Conservation (phyloP, 2,329 filamentous ascomycete genomes). For the Parafenestella ontariensis region DNA sequence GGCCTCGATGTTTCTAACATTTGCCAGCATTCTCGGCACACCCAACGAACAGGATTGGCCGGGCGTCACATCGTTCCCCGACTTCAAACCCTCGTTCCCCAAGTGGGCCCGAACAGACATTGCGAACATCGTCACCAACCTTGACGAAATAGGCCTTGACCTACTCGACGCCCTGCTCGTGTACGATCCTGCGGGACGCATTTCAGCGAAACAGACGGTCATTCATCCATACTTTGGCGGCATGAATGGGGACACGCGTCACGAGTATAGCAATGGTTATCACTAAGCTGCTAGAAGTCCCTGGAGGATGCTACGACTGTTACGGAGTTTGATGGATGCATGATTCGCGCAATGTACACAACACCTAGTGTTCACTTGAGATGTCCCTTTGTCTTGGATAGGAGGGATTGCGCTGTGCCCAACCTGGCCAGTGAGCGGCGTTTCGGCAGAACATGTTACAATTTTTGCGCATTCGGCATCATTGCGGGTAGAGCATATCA, state of each 20-base stretch:
- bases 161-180: conserved; percentile 76
- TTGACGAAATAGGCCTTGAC: conserved; percentile 76
- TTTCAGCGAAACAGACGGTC: conserved; percentile 88
- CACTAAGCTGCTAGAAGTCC: conserved; percentile 29
- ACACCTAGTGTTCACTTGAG: conserved; percentile 15
- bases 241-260: conserved; percentile 45
- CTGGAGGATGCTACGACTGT: conserved; percentile 38
- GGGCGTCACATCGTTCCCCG: conserved; percentile 91
- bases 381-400: conserved; percentile 29
- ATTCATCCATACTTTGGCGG: conserved; percentile 81
- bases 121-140: conserved; percentile 70
- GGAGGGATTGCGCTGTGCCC: conserved; percentile 20
- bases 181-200: conserved; percentile 84
- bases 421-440: conserved; percentile 27
- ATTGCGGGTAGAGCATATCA: neutral
- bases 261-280: conserved; percentile 51
- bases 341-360: conserved; percentile 16
- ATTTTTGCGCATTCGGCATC: neutral
- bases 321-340: conserved; percentile 35
- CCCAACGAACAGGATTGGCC: conserved; percentile 85
- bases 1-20: conserved; percentile 12
- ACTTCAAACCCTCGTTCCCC: conserved; percentile 91
- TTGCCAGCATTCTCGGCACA: conserved; percentile 70
- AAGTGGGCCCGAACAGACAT: conserved; percentile 81
- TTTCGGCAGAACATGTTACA: conserved; percentile 25